Percentiles rank a stretch among this genome's conserved stretches.
phyloP scores from a whole-genome alignment of 2,329 filamentous ascomycete genomes.

The Claviceps citrina region DNA sequence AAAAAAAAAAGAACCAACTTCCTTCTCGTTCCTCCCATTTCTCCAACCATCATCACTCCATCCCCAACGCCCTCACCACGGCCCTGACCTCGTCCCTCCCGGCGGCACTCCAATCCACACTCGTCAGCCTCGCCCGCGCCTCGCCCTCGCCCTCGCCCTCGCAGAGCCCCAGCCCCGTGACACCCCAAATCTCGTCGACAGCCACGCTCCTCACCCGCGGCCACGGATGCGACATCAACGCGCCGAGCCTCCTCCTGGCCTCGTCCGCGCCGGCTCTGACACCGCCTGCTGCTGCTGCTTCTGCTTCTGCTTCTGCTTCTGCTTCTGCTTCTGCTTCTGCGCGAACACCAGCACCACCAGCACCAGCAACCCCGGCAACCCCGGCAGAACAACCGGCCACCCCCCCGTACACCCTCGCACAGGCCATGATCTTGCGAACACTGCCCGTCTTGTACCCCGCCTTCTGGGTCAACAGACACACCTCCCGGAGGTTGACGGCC shows the following conservation, averaged over 20 bases:
- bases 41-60: no score
- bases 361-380: slow-evolving; percentile 9
- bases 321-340: neutral
- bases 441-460: slow-evolving; percentile 72
- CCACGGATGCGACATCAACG: slow-evolving; percentile 68
- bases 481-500: slow-evolving; percentile 30
- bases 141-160: slow-evolving; percentile 13
- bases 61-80: slow-evolving; percentile 27
- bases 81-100: slow-evolving; percentile 29
- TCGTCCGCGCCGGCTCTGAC: slow-evolving; percentile 24
- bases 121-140: slow-evolving; percentile 24
- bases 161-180: slow-evolving; percentile 19
- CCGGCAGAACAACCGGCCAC: slow-evolving; percentile 35
- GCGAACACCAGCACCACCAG: neutral
- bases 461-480: slow-evolving; percentile 61
- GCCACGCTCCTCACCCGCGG: slow-evolving; percentile 51
- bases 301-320: neutral
- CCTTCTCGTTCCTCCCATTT: no score
- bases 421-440: slow-evolving; percentile 66
- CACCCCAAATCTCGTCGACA: slow-evolving; percentile 44
- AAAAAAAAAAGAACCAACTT: no score
- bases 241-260: slow-evolving; percentile 53
- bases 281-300: neutral
- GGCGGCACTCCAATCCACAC: slow-evolving; percentile 44
- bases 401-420: slow-evolving; percentile 63